These are phyloP conservation scores for Nitzschia sp. DNA, from an alignment of 108 stramenopile genomes.

Conservation along the genomic window DNA sequence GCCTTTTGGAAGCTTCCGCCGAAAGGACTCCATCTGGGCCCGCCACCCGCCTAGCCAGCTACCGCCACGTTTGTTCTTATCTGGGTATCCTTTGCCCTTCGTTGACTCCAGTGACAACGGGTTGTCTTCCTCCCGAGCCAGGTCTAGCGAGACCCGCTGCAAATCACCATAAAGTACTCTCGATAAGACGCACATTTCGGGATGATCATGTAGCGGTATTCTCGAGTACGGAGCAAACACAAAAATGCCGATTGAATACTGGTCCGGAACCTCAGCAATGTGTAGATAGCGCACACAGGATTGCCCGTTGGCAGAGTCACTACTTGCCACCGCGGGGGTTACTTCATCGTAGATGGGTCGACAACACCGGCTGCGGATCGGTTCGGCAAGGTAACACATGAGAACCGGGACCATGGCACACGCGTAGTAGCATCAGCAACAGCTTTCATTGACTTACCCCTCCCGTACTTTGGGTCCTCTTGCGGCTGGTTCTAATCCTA, in stretches of 20 bases:
- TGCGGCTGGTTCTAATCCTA: slow-evolving; percentile 39
- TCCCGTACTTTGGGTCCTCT: slow-evolving; percentile 22
- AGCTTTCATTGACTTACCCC: slow-evolving; percentile 25
- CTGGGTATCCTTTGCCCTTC: background rate
- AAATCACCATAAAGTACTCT: slow-evolving; percentile 89
- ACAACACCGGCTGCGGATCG: slow-evolving; percentile 26
- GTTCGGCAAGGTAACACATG: slow-evolving; percentile 12
- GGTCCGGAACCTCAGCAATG: slow-evolving; percentile 66
- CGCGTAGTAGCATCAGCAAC: background rate
- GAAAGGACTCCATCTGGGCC: background rate
- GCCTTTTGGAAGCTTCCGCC: slow-evolving; percentile 32
- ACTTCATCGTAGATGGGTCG: slow-evolving; percentile 64
- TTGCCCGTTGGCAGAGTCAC: slow-evolving; percentile 3
- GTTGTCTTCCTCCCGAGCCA: slow-evolving; percentile 38
- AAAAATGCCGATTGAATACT: slow-evolving; percentile 90
- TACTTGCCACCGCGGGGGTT: slow-evolving; percentile 29
- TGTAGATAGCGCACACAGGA: slow-evolving; percentile 78
- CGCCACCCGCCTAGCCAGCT: slow-evolving; percentile 10
- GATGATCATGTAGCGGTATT: slow-evolving; percentile 96
- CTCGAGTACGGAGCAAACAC: slow-evolving; percentile 86
- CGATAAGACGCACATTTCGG: slow-evolving; percentile 90
- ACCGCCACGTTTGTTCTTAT: background rate
- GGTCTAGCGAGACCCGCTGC: slow-evolving; percentile 72
- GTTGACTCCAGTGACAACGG: background rate
- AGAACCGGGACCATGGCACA: slow-evolving; percentile 1